phyloP scores from a whole-genome alignment of 2,329 filamentous ascomycete species.

The Penicillium nordicum region DNA sequence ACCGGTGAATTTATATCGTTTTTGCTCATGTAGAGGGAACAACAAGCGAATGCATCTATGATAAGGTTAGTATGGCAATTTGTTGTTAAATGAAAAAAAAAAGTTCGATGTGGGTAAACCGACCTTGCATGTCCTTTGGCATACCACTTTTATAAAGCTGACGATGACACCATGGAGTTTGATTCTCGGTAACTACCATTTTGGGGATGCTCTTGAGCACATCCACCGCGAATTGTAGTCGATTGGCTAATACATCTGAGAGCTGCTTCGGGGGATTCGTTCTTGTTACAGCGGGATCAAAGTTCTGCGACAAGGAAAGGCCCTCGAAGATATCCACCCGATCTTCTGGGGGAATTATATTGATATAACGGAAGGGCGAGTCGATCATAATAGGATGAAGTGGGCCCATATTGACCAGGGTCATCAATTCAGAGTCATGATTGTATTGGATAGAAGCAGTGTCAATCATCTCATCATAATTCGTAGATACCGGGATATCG shows the following conservation, averaged over 20 bases:
- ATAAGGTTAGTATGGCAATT: not conserved
- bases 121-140: constrained; percentile 53
- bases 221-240: constrained; percentile 40
- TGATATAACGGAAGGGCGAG: not conserved
- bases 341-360: not conserved
- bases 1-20: constrained; percentile 48
- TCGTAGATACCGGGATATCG: not conserved
- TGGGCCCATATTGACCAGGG: not conserved
- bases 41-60: constrained; percentile 52
- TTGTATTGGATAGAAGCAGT: not conserved
- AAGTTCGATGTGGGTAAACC: not conserved
- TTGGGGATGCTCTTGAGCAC: constrained; percentile 43
- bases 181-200: constrained; percentile 50
- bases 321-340: not conserved
- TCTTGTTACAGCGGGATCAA: not conserved
- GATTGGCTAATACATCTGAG: constrained; percentile 26
- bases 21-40: constrained; percentile 52
- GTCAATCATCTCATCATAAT: not conserved
- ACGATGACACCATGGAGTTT: constrained; percentile 54
- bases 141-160: constrained; percentile 52
- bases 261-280: constrained; percentile 9
- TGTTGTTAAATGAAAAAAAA: not conserved
- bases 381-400: not conserved
- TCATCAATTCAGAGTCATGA: not conserved
- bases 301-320: not conserved